Base-by-base conservation (phyloP, 2,329 filamentous ascomycete genomes). In the Aaosphaeria pasadenensis region DNA sequence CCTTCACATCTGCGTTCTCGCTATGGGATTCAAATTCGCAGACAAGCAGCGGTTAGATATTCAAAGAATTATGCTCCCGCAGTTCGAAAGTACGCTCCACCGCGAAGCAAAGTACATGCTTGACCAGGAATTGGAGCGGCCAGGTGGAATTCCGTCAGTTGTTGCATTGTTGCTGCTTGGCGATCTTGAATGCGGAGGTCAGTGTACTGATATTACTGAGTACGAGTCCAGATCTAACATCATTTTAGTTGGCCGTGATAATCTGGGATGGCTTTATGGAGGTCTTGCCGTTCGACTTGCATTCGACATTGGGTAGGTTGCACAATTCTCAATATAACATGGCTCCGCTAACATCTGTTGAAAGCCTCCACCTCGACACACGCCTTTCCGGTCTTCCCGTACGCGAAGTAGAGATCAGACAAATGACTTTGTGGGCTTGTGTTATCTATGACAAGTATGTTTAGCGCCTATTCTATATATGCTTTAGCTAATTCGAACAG, bases 51-150 rank as follows among this genome's bases (percentile, higher is more conserved):
- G 78, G 30, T 69, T 73, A 2, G 79, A 81, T 50, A 75, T 81
- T 48, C 71, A 72, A 51, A 71, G 67, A 45, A 73, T 81, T 24
- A 66, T 72, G 1, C 47, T 80, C 1, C 74, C 71, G 4, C 71
- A 69, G 33, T 70, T 75, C 53, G 77, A 81, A 58, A 80, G 77
- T 54, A 77, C 74, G 0, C 63, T 82, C 17, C 78, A 81, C 49
- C 61, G 75, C 30, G 79, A 81, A 58, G 77, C 78, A 43, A 81
- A 80, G 57, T 73, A 75, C 42, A 77, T 81, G 76, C 63, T 81
- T 17, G 77, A 81, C 49, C 71, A 71, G 47, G 78, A 81, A 56
- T 63, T 82, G 33, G 78, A 81, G 56, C 63, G 74, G 4, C 76
- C 77, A 1, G 77, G 77, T 9, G 77, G 78, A 0, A 75, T 81